Evolutionary conservation across 2,329 filamentous ascomycete species (phyloP), one percentile per base, ranked within the genome.

Genomic region (Davidsoniella australis): DNA sequence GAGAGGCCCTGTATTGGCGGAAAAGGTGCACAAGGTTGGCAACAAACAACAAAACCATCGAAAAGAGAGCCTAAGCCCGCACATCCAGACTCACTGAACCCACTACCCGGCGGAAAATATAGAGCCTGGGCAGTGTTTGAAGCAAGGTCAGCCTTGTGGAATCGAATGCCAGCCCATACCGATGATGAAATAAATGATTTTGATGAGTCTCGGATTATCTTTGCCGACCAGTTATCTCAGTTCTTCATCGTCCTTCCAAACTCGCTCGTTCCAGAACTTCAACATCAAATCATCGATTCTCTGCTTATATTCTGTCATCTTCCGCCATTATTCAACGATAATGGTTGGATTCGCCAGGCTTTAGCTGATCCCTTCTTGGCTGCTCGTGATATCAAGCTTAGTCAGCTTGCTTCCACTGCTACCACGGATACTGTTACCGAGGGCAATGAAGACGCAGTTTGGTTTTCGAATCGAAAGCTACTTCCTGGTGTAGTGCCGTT

Each of bases 1-100:
- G 89, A 95, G 59, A 71, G 77, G 0, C 68, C 82, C 0, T 75
- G 89, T 5, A 73, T 94, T 48, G 89, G 89, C 8, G 89, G 96
- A 56, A 58, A 64, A 1, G 69, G 68, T 2, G 80, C 85, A 2
- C 68, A 70, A 53, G 86, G 87, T 1, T 95, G 87, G 87, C 60
- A 29, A 29, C 26, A 29, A 29, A 29, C 26, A 29, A 29, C 26
- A 8, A 29, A 9, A 9, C 26, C 26, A 3, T 29, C 26, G 10
- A 29, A 47, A 49, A 39, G 41, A 10, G 26, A 43, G 16, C 7
- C 1, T 26, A 45, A 29, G 8, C 24, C 9, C 58, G 60, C 6
- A 9, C 26, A 29, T 29, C 26, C 26, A 10, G 7, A 29, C 10
- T 8, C 26, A 8, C 26, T 5, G 10, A 29, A 29, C 10, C 26